These are phyloP conservation scores for Funneliformis mosseae DNA, from an alignment of 192 early-diverging fungal species.

Conservation along the genomic window DNA sequence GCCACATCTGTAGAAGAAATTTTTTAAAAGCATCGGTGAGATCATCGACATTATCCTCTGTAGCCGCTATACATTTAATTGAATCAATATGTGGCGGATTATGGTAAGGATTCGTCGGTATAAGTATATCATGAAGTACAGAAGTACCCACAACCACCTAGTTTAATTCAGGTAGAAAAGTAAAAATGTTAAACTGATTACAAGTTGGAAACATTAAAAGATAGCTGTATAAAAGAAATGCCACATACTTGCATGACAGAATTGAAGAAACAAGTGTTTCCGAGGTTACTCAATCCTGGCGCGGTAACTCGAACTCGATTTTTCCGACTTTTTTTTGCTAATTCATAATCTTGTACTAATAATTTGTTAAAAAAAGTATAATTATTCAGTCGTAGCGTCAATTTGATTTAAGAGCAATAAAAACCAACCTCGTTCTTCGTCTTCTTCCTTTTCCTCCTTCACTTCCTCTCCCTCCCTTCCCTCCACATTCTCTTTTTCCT, in stretches of 20 bases:
- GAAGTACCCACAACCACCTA: constrained; percentile 30
- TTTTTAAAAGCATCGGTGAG: constrained; percentile 41
- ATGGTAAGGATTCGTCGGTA: not conserved
- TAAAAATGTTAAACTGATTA: not conserved
- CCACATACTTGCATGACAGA: constrained; percentile 66
- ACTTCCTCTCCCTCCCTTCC: no score
- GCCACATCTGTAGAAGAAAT: constrained; percentile 45
- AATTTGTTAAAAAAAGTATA: not conserved
- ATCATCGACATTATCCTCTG: constrained; percentile 29
- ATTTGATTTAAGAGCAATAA: not conserved
- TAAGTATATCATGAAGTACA: constrained; percentile 17
- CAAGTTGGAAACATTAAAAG: not conserved
- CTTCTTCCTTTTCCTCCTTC: not conserved
- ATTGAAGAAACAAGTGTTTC: constrained; percentile 85
- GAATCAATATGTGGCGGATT: not conserved
- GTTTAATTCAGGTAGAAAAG: not conserved
- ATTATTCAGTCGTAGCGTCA: constrained; percentile 21
- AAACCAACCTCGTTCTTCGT: not conserved
- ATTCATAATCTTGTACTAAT: not conserved
- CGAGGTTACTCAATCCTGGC: constrained; percentile 68
- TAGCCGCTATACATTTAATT: constrained; percentile 23
- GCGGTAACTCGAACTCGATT: constrained; percentile 32
- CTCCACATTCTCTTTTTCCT: not conserved
- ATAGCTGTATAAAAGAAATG: not conserved
- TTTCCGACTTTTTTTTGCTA: not conserved